Percentiles rank a stretch among this genome's conserved stretches.
Evolutionary conservation across 305 asterid genomes (phyloP).

Genomic region (Fraxinus angustifolia): DNA sequence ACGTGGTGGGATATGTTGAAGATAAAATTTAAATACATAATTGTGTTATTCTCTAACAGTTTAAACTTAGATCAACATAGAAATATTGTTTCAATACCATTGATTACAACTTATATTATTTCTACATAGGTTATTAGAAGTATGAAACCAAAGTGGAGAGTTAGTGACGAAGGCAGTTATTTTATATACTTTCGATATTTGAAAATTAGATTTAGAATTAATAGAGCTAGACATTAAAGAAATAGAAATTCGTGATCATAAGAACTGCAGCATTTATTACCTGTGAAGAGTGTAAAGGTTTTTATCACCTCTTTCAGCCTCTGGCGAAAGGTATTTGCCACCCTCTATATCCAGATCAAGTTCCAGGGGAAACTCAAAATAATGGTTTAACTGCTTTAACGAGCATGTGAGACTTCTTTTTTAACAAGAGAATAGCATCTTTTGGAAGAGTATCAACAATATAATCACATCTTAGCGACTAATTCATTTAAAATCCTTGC

Average conservation of each 20-base stretch:
- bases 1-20: background rate
- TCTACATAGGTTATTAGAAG: background rate
- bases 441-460: background rate
- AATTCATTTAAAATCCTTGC: background rate
- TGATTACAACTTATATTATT: background rate
- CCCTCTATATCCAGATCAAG: slow-evolving; percentile 59
- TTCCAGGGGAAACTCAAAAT: slow-evolving; percentile 57
- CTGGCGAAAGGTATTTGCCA: slow-evolving; percentile 56
- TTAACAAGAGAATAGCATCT: background rate
- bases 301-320: slow-evolving; percentile 54
- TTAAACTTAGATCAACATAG: background rate
- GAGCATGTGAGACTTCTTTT: slow-evolving; percentile 8
- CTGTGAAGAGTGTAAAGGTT: slow-evolving; percentile 66
- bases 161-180: background rate
- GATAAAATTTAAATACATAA: background rate
- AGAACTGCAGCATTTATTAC: slow-evolving; percentile 22
- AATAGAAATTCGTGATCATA: background rate
- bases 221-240: background rate
- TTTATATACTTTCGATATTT: background rate
- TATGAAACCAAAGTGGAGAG: background rate
- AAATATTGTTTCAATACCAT: background rate
- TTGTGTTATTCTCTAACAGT: background rate
- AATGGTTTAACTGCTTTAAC: slow-evolving; percentile 52
- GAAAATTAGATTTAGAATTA: background rate
- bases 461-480: background rate